These are phyloP conservation scores for Alternaria sp. DNA, from an alignment of 2,329 filamentous ascomycete species.

Conservation along the genomic window DNA sequence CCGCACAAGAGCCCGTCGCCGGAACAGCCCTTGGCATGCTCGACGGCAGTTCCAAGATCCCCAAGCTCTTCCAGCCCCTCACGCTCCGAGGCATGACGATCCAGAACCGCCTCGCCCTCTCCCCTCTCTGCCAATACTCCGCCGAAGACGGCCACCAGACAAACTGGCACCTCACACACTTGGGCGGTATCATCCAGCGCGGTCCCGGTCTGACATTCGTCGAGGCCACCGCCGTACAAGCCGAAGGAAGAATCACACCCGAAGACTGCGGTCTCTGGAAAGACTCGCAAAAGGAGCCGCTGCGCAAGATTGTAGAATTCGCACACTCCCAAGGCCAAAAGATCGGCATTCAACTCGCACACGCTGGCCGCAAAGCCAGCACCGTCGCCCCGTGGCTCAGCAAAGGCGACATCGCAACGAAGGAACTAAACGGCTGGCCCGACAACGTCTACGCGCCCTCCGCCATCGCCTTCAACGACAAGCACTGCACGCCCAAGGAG, in stretches of 20 bases:
- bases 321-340: slow-evolving; percentile 79
- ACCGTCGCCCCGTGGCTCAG: slow-evolving; percentile 70
- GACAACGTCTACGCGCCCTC: slow-evolving; percentile 63
- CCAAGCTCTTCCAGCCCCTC: slow-evolving; percentile 66
- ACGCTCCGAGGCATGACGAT: slow-evolving; percentile 65
- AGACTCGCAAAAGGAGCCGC: slow-evolving; percentile 77
- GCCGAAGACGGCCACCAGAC: slow-evolving; percentile 75
- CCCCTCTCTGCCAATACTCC: slow-evolving; percentile 66
- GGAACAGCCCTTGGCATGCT: slow-evolving; percentile 56
- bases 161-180: slow-evolving; percentile 81
- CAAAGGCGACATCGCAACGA: slow-evolving; percentile 60
- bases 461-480: slow-evolving; percentile 66
- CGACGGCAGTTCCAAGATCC: slow-evolving; percentile 58
- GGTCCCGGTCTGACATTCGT: slow-evolving; percentile 77
- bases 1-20: slow-evolving; percentile 53
- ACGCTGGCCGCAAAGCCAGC: slow-evolving; percentile 73
- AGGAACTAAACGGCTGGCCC: slow-evolving; percentile 62
- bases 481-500: slow-evolving; percentile 67
- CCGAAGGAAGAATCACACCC: slow-evolving; percentile 83
- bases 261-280: slow-evolving; percentile 82
- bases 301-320: slow-evolving; percentile 76
- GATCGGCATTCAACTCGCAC: slow-evolving; percentile 79
- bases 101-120: slow-evolving; percentile 69
- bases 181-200: slow-evolving; percentile 77
- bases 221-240: slow-evolving; percentile 77